Evolutionary conservation across 2,329 filamentous ascomycete genomes (phyloP).

Genomic region (Microsporum canis): DNA sequence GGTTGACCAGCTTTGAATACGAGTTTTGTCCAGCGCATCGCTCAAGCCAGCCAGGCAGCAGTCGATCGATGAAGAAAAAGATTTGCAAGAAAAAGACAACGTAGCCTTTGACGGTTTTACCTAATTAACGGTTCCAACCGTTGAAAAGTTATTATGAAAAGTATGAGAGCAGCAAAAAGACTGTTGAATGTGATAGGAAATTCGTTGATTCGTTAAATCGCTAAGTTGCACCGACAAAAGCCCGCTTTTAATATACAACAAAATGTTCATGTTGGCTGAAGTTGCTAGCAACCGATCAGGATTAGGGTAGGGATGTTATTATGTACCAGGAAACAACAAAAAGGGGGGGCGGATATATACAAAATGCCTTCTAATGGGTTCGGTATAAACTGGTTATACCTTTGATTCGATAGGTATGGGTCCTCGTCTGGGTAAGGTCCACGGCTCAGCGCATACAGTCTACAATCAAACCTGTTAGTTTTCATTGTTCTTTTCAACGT

Average conservation of each 20-base stretch:
- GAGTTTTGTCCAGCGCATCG: neutral
- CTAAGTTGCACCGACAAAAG: neutral
- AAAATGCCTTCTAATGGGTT: neutral
- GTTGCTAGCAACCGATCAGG: neutral
- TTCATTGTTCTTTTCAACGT: constrained; percentile 77
- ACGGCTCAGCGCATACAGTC: constrained; percentile 58
- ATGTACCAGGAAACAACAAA: neutral
- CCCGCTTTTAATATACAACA: neutral
- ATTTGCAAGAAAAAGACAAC: neutral
- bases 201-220: neutral
- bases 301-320: neutral
- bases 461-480: constrained; percentile 22
- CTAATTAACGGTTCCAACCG: neutral
- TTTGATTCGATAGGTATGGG: constrained; percentile 12
- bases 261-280: neutral
- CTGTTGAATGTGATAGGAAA: neutral
- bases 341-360: neutral
- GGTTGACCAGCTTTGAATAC: neutral
- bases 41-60: neutral
- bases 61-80: neutral
- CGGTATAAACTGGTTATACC: constrained; percentile 17
- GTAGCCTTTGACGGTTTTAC: neutral
- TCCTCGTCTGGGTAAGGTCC: constrained; percentile 52
- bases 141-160: neutral
- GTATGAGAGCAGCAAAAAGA: neutral